Conservation (phyloP, 148 eudicot genomes). For the Talinum fruticosum region DNA sequence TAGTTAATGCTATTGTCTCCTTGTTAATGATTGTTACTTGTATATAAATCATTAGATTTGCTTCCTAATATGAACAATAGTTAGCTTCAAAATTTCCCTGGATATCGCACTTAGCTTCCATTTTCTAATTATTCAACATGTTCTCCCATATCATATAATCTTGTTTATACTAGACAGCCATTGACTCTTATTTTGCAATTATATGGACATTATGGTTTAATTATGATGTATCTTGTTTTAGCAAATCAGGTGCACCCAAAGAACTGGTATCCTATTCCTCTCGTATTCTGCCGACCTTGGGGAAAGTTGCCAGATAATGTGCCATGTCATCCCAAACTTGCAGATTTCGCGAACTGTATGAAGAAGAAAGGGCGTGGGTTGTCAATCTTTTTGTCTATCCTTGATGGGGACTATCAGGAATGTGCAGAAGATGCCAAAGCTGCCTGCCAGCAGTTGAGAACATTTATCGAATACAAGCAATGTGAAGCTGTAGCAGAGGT, state of each 20-base stretch:
- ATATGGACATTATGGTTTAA: neutral
- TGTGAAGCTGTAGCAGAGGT: conserved; percentile 99
- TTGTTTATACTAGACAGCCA: neutral
- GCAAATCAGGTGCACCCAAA: conserved; percentile 97
- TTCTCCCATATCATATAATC: neutral
- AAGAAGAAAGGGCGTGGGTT: conserved; percentile 98
- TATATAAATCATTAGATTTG: neutral
- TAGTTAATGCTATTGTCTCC: neutral
- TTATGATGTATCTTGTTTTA: conserved; percentile 29
- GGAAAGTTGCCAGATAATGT: conserved; percentile 97
- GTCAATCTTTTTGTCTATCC: conserved; percentile 86
- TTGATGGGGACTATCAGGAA: conserved; percentile 91
- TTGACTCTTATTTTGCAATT: neutral
- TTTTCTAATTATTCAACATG: neutral
- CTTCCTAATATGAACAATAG: neutral
- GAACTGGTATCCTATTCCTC: conserved; percentile 99
- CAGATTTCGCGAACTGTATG: conserved; percentile 96
- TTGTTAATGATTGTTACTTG: neutral
- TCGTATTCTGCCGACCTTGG: conserved; percentile 98
- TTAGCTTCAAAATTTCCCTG: neutral
- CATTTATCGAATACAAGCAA: conserved; percentile 86
- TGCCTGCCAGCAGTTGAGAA: conserved; percentile 70
- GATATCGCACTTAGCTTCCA: neutral
- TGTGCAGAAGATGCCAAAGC: conserved; percentile 89
- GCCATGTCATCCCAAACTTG: conserved; percentile 98